A percentile compares a stretch with the other conserved stretches of the same genome.
These are phyloP conservation scores for Podospora pseudopauciseta DNA, from an alignment of 495 filamentous ascomycete genomes.

Conservation along the genomic window DNA sequence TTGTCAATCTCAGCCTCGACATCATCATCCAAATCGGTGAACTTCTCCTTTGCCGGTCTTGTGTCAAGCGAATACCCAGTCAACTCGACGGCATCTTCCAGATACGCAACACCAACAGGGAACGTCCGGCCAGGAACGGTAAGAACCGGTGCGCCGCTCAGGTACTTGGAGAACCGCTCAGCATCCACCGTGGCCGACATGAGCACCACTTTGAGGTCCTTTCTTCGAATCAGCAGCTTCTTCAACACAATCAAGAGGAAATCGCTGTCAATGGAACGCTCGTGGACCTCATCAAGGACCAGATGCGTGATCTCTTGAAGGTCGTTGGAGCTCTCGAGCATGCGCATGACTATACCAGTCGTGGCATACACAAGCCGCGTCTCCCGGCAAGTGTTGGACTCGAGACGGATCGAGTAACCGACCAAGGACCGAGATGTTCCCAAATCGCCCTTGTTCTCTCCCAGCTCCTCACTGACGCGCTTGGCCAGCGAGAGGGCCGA, in stretches of 20 bases:
- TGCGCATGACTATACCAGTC: slow-evolving; percentile 89
- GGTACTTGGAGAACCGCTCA: slow-evolving; percentile 81
- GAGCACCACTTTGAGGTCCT: slow-evolving; percentile 74
- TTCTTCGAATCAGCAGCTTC: slow-evolving; percentile 66
- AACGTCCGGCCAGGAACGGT: slow-evolving; percentile 91
- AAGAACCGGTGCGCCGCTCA: slow-evolving; percentile 77
- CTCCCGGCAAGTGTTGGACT: slow-evolving; percentile 73
- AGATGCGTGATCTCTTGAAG: slow-evolving; percentile 87
- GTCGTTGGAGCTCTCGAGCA: slow-evolving; percentile 84
- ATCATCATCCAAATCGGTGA: slow-evolving; percentile 55
- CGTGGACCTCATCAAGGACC: slow-evolving; percentile 92
- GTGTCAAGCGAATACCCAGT: slow-evolving; percentile 66
- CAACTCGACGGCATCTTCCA: slow-evolving; percentile 86
- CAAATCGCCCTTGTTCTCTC: slow-evolving; percentile 74
- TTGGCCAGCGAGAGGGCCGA: slow-evolving; percentile 90
- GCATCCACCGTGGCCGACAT: slow-evolving; percentile 98
- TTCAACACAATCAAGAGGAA: slow-evolving; percentile 88
- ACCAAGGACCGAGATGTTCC: slow-evolving; percentile 80
- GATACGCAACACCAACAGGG: slow-evolving; percentile 79
- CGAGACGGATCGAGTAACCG: slow-evolving; percentile 89
- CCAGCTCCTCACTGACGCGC: slow-evolving; percentile 90
- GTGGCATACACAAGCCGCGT: slow-evolving; percentile 85
- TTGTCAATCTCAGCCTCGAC: slow-evolving; percentile 46
- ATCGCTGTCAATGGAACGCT: slow-evolving; percentile 91
- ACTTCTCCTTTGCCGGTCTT: slow-evolving; percentile 40